These are phyloP conservation scores for Berberis vulgaris DNA, from an alignment of 164 flowering plant genomes.

Conservation along the genomic window DNA sequence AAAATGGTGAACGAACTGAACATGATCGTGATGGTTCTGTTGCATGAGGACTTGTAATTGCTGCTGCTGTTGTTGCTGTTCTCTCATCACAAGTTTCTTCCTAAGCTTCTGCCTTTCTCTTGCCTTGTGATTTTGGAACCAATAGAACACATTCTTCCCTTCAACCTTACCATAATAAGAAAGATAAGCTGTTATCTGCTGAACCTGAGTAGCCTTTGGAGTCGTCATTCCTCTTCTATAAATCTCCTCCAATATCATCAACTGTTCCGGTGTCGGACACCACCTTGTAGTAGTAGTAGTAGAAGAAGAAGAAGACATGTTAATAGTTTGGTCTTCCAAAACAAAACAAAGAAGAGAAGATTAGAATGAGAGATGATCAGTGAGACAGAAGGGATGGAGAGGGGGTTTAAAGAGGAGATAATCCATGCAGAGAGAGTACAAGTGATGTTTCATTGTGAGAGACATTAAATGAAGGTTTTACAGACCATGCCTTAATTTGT, in stretches of 20 bases:
- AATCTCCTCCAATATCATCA: conserved; percentile 76
- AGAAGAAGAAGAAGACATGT: conserved; percentile 4
- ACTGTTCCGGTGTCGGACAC: conserved; percentile 86
- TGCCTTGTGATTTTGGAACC: conserved; percentile 93
- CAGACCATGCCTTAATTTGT: too few species aligned
- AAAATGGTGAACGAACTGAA: conserved; percentile 10
- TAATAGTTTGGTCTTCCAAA: too few species aligned
- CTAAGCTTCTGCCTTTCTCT: conserved; percentile 76
- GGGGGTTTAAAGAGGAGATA: too few species aligned
- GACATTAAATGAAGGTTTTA: too few species aligned
- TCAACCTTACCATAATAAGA: conserved; percentile 69
- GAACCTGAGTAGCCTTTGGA: conserved; percentile 67
- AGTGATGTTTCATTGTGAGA: too few species aligned
- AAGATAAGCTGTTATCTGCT: conserved; percentile 66
- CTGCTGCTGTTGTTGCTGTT: conserved; percentile 23
- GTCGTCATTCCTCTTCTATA: conserved; percentile 59
- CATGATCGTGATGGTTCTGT: neutral
- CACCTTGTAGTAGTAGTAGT: conserved; percentile 54
- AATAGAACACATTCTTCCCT: conserved; percentile 84
- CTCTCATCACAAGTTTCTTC: conserved; percentile 34
- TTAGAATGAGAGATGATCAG: too few species aligned
- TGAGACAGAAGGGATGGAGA: too few species aligned
- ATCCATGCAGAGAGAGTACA: too few species aligned
- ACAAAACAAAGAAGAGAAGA: too few species aligned
- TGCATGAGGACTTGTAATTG: conserved; percentile 6